Evolutionary conservation across 2,329 filamentous ascomycete genomes (phyloP).

Genomic region (Botrytis galanthina): DNA sequence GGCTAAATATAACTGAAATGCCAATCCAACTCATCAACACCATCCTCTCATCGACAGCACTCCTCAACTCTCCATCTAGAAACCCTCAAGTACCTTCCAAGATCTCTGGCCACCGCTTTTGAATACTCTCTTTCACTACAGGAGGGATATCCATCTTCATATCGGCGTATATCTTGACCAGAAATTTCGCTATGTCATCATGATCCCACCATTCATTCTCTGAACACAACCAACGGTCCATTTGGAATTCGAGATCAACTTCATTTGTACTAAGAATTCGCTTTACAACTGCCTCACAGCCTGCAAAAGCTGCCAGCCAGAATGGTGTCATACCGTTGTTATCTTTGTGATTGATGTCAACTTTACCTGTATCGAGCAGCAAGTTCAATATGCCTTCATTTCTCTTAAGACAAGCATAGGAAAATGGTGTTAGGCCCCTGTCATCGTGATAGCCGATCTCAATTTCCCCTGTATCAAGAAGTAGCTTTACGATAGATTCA

Average conservation of each 20-base stretch:
- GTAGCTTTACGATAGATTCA: not conserved
- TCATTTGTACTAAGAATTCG: not conserved
- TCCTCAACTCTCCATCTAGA: no score
- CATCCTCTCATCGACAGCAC: accelerated
- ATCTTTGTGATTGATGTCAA: not conserved
- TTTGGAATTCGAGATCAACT: no score
- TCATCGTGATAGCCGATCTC: not conserved
- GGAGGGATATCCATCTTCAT: not conserved
- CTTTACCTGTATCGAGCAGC: not conserved
- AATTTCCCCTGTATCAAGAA: not conserved
- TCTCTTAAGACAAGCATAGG: not conserved
- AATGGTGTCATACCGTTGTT: not conserved
- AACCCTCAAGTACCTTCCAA: no score
- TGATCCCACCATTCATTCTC: not conserved
- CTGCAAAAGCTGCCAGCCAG: not conserved
- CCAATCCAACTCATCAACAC: not conserved
- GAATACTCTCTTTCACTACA: not conserved
- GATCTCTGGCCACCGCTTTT: not conserved
- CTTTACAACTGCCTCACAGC: not conserved
- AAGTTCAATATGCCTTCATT: not conserved
- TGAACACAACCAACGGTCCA: no score
- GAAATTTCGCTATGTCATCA: not conserved
- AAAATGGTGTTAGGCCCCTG: not conserved
- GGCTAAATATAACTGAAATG: not conserved
- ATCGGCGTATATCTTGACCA: not conserved